These are phyloP conservation scores for Gamarada debralockiae DNA, from an alignment of 495 filamentous ascomycete genomes.

Conservation along the genomic window DNA sequence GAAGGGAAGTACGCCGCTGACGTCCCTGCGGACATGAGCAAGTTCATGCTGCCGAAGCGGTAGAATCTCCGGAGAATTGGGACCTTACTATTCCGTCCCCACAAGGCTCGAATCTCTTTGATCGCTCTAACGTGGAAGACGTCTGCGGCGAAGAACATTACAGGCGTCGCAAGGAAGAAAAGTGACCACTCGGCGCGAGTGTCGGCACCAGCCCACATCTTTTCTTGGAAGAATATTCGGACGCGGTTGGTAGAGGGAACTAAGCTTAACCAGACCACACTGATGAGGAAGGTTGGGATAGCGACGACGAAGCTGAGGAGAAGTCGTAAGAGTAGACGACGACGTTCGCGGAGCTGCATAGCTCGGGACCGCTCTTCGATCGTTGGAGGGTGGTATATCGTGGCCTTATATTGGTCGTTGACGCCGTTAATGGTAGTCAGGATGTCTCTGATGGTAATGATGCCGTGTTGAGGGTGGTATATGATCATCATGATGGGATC, in stretches of 20 bases:
- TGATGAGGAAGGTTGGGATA: conserved; percentile 84
- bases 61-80: conserved; percentile 76
- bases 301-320: conserved; percentile 66
- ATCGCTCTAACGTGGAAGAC: conserved; percentile 74
- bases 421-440: conserved; percentile 58
- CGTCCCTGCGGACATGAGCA: conserved; percentile 84
- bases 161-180: conserved; percentile 79
- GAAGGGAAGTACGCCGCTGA: conserved; percentile 84
- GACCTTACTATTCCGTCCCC: conserved; percentile 72
- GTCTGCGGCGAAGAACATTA: conserved; percentile 85
- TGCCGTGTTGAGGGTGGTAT: conserved; percentile 64
- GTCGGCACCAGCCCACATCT: conserved; percentile 70
- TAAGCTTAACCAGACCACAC: conserved; percentile 86
- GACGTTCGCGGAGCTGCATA: conserved; percentile 61
- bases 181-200: conserved; percentile 75
- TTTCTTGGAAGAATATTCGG: conserved; percentile 60
- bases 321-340: conserved; percentile 59
- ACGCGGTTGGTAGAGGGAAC: conserved; percentile 52
- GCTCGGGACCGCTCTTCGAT: conserved; percentile 77
- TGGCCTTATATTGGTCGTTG: conserved; percentile 62
- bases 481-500: conserved; percentile 65
- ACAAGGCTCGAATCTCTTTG: conserved; percentile 76
- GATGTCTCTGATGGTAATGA: conserved; percentile 73
- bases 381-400: conserved; percentile 73
- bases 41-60: conserved; percentile 93